phyloP scores from a whole-genome alignment of 129 eudicot genomes.

The Silybum marianum region DNA sequence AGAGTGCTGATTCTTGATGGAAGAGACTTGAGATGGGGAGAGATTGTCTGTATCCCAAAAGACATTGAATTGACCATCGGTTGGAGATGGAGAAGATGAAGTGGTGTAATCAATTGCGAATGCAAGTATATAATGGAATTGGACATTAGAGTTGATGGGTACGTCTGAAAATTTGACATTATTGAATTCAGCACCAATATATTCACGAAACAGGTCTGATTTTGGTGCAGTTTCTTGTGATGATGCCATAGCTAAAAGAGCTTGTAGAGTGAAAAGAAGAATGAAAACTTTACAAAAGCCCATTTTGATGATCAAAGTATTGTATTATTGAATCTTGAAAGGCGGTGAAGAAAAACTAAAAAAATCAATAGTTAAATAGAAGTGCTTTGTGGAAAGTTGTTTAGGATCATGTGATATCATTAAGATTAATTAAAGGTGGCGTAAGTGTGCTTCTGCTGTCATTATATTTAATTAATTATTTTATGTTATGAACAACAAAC shows the following conservation, averaged over 20 bases:
- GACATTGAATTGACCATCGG: slow-evolving; percentile 69
- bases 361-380: slow-evolving; percentile 29
- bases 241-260: slow-evolving; percentile 29
- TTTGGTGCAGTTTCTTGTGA: slow-evolving; percentile 32
- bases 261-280: slow-evolving; percentile 41
- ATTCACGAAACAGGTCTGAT: slow-evolving; percentile 65
- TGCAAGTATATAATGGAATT: slow-evolving; percentile 76
- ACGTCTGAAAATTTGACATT: slow-evolving; percentile 63
- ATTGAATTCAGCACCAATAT: slow-evolving; percentile 78
- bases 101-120: slow-evolving; percentile 78
- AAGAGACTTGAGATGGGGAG: slow-evolving; percentile 49
- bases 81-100: slow-evolving; percentile 56
- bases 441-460: slow-evolving; percentile 16
- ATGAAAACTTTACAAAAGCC: slow-evolving; percentile 34
- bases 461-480: neutral
- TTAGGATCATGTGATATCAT: neutral
- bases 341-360: neutral
- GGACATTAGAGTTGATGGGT: slow-evolving; percentile 60
- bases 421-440: neutral
- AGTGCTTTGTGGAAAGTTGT: neutral
- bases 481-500: neutral
- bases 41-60: slow-evolving; percentile 77
- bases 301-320: slow-evolving; percentile 27
- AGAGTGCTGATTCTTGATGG: slow-evolving; percentile 54
- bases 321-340: slow-evolving; percentile 27